phyloP scores from a whole-genome alignment of 805 yeast genomes.

The Pichia nanzhaoensis region DNA sequence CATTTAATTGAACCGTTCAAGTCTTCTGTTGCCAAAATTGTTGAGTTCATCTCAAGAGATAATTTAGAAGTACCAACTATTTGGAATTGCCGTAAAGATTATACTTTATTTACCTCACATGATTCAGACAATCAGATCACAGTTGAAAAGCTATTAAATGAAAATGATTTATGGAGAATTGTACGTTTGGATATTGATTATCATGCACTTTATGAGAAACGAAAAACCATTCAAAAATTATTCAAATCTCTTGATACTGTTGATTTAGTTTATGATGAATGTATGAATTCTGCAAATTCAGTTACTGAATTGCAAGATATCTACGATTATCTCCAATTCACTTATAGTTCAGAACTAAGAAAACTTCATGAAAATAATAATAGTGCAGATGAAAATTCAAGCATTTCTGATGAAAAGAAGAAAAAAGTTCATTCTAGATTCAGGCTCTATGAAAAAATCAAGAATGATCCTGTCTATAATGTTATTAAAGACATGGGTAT shows the following conservation, averaged over 20 bases:
- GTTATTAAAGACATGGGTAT: constrained; percentile 70
- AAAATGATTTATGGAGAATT: constrained; percentile 90
- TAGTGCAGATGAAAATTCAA: constrained; percentile 12
- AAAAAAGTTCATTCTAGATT: constrained; percentile 53
- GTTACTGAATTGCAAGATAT: constrained; percentile 83
- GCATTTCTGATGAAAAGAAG: constrained; percentile 13
- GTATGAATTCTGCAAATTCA: constrained; percentile 46
- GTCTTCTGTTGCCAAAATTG: constrained; percentile 63
- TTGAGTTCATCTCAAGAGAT: constrained; percentile 67
- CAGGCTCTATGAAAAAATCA: constrained; percentile 59
- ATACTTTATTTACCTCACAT: constrained; percentile 50
- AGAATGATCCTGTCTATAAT: constrained; percentile 54
- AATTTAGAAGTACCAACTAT: constrained; percentile 89
- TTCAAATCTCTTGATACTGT: constrained; percentile 46
- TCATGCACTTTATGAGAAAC: constrained; percentile 76
- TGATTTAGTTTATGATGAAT: constrained; percentile 53
- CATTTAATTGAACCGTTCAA: constrained; percentile 45
- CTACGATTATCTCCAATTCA: constrained; percentile 74
- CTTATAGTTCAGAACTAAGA: constrained; percentile 53
- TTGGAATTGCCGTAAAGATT: constrained; percentile 93
- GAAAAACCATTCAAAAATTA: constrained; percentile 48
- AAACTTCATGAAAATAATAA: constrained; percentile 28
- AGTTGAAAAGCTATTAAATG: constrained; percentile 52
- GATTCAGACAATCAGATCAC: constrained; percentile 33
- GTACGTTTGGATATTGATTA: constrained; percentile 81